Evolutionary conservation across 1,139 yeast genomes (phyloP).

Genomic region (Saccharomyces hybrid): DNA sequence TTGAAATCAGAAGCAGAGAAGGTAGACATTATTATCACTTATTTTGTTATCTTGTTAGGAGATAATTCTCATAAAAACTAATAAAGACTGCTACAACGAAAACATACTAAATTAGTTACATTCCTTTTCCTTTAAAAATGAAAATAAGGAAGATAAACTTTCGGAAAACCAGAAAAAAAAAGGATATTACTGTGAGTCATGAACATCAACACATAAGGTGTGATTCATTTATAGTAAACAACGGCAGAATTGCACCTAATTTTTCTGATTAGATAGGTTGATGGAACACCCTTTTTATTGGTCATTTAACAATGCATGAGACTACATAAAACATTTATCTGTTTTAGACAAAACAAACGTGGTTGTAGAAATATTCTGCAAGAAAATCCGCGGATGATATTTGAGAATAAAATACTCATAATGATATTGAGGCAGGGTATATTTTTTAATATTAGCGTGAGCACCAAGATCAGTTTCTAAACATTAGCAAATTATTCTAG

Average conservation of each 20-base stretch:
- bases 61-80: not conserved
- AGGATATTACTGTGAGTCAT: not conserved
- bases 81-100: not conserved
- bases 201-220: not conserved
- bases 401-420: not conserved
- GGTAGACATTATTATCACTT: constrained; percentile 46
- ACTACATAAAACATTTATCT: not conserved
- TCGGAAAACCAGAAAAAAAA: not conserved
- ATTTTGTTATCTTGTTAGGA: not conserved
- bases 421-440: not conserved
- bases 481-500: not conserved
- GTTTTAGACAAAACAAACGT: not conserved
- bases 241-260: not conserved
- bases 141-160: not conserved
- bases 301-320: not conserved
- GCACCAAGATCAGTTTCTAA: not conserved
- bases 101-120: not conserved
- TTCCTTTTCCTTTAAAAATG: not conserved
- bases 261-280: not conserved
- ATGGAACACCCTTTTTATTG: not conserved
- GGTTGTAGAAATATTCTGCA: not conserved
- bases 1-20: constrained; percentile 55
- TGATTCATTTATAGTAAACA: not conserved
- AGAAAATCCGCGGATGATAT: not conserved
- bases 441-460: not conserved